Conservation (phyloP, 2,329 filamentous ascomycete species). For the Claviceps purpurea region DNA sequence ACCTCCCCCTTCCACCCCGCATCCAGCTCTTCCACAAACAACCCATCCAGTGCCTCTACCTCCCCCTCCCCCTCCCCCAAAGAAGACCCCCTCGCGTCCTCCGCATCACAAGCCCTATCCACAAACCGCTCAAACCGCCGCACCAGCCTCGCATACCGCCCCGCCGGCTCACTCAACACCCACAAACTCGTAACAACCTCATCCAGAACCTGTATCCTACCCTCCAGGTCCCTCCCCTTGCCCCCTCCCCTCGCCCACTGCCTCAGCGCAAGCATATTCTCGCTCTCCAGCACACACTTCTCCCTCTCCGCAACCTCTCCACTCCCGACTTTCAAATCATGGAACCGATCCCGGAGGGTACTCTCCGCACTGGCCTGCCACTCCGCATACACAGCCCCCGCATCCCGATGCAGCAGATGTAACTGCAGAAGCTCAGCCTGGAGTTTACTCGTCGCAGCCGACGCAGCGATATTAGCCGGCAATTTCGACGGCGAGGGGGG, state of each 20-base stretch:
- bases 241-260: conserved; percentile 29
- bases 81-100: conserved; percentile 28
- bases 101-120: conserved; percentile 30
- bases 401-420: conserved; percentile 47
- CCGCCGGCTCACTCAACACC: conserved; percentile 40
- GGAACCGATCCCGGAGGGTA: conserved; percentile 34
- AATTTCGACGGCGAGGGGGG: conserved; percentile 49
- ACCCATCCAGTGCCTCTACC: conserved; percentile 17
- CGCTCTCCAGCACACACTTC: conserved; percentile 30
- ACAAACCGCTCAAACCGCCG: conserved; percentile 48
- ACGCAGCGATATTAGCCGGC: conserved; percentile 44
- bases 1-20: conserved; percentile 46
- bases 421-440: conserved; percentile 55
- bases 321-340: conserved; percentile 20
- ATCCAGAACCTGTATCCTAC: conserved; percentile 44
- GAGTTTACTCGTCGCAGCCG: conserved; percentile 42
- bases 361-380: conserved; percentile 45
- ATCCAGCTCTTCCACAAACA: conserved; percentile 44
- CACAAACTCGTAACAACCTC: conserved; percentile 43
- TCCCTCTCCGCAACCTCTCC: conserved; percentile 24
- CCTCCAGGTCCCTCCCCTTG: conserved; percentile 27
- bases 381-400: conserved; percentile 26
- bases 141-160: conserved; percentile 41
- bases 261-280: conserved; percentile 38
- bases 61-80: conserved; percentile 15